phyloP scores from a whole-genome alignment of 352 stramenopile genomes.

The Globisporangium ultimum region DNA sequence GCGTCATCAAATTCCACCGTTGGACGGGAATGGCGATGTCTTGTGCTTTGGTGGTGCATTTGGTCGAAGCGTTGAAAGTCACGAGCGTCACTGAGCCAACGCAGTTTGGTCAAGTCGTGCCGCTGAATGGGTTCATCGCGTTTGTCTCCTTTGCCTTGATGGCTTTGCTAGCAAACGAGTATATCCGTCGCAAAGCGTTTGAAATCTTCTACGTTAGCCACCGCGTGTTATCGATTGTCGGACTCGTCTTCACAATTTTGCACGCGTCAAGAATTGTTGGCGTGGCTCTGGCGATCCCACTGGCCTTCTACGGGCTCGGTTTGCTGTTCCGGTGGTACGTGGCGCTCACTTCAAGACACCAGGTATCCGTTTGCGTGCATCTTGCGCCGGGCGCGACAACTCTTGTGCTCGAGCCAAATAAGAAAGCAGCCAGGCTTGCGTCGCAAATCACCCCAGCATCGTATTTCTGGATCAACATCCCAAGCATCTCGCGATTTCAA shows the following conservation, averaged over 20 bases:
- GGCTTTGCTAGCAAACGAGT: conserved; percentile 48
- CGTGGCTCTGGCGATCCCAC: conserved; percentile 48
- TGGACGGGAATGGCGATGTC: conserved; percentile 64
- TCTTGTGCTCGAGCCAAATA: conserved; percentile 47
- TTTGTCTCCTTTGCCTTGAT: conserved; percentile 61
- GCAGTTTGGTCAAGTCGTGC: conserved; percentile 50
- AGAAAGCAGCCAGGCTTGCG: conserved; percentile 58
- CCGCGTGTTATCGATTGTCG: conserved; percentile 65
- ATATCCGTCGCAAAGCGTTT: conserved; percentile 63
- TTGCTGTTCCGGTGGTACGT: conserved; percentile 50
- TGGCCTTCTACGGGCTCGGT: conserved; percentile 59
- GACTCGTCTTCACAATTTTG: conserved; percentile 74
- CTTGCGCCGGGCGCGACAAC: conserved; percentile 35
- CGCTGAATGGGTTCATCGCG: conserved; percentile 59
- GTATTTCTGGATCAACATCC: conserved; percentile 77
- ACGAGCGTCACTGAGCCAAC: conserved; percentile 34
- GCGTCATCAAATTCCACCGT: conserved; percentile 83
- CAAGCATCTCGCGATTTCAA: conserved; percentile 53
- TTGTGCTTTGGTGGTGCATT: conserved; percentile 53
- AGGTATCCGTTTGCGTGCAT: conserved; percentile 29
- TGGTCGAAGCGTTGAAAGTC: conserved; percentile 44
- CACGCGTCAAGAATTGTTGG: conserved; percentile 57
- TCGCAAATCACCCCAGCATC: conserved; percentile 49
- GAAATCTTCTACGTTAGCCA: conserved; percentile 79
- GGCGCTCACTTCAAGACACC: conserved; percentile 42